Evolutionary conservation across 768 basidiomycete genomes (phyloP).

Genomic region (Suillus subluteus): DNA sequence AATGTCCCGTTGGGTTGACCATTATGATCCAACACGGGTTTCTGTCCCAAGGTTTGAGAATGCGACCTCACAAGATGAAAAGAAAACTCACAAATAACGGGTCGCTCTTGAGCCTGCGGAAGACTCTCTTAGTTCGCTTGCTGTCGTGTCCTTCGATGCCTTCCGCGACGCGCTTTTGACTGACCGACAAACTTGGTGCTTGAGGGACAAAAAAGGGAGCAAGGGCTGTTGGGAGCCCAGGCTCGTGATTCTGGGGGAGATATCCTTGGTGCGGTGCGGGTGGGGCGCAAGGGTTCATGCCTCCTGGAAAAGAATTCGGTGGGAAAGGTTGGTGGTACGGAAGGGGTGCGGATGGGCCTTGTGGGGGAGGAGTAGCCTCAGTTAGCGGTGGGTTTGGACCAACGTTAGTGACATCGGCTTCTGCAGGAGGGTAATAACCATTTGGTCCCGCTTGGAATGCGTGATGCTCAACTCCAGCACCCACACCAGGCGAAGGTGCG

Average conservation of each 20-base stretch:
- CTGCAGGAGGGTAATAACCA: neutral
- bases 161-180: neutral
- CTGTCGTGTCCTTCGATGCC: accelerated
- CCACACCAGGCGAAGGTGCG: neutral
- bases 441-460: neutral
- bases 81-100: neutral
- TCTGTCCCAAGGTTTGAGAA: neutral
- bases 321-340: neutral
- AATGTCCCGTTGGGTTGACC: neutral
- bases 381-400: neutral
- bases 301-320: neutral
- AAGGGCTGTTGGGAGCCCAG: neutral
- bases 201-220: neutral
- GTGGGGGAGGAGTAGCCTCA: neutral
- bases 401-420: neutral
- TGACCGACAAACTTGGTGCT: neutral
- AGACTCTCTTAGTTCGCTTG: neutral
- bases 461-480: neutral
- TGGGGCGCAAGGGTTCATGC: neutral
- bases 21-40: neutral
- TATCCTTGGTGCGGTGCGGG: neutral
- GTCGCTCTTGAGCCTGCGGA: neutral
- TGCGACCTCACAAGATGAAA: too few relatives aligned
- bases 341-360: too few relatives aligned
- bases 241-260: neutral